phyloP scores from a whole-genome alignment of 2,329 filamentous ascomycete species.

The Arthrobotrys sphaeroides region DNA sequence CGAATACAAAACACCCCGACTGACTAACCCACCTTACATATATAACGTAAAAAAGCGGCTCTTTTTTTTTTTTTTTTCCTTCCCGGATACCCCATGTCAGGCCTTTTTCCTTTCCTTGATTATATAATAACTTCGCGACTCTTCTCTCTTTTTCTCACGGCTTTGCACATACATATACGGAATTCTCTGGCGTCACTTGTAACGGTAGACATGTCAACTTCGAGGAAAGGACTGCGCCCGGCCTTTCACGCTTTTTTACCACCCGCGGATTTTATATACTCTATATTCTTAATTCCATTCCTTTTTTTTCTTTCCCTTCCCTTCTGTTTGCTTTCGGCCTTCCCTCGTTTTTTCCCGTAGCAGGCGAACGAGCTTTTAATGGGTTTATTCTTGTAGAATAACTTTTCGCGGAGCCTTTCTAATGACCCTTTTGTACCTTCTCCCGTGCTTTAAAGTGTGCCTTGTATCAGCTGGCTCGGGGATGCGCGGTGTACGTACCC shows the following conservation, averaged over 20 bases:
- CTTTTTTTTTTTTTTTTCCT: too few relatives aligned
- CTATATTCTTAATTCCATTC: conserved; percentile 5
- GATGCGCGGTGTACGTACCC: too few relatives aligned
- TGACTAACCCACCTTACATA: neutral
- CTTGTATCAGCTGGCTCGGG: too few relatives aligned
- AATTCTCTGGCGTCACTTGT: conserved; percentile 30
- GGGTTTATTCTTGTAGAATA: too few relatives aligned
- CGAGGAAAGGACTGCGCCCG: neutral
- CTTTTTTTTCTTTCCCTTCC: neutral
- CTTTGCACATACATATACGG: conserved; percentile 21
- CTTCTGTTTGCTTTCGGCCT: neutral
- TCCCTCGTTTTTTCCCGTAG: neutral
- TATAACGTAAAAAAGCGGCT: conserved; percentile 13
- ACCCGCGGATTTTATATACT: neutral
- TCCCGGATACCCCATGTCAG: conserved; percentile 6
- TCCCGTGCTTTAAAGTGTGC: too few relatives aligned
- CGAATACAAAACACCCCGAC: neutral
- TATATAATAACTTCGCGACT: neutral
- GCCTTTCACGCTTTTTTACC: neutral
- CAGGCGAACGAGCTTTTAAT: too few relatives aligned
- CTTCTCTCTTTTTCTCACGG: conserved; percentile 14
- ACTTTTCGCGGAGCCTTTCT: too few relatives aligned
- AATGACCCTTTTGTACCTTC: too few relatives aligned
- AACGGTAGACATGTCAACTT: conserved; percentile 27
- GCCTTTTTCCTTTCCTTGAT: neutral